Evolutionary conservation across 2,329 filamentous ascomycete genomes (phyloP), one percentile per base, ranked within the genome.

Genomic region (Apiospora pterosperma): DNA sequence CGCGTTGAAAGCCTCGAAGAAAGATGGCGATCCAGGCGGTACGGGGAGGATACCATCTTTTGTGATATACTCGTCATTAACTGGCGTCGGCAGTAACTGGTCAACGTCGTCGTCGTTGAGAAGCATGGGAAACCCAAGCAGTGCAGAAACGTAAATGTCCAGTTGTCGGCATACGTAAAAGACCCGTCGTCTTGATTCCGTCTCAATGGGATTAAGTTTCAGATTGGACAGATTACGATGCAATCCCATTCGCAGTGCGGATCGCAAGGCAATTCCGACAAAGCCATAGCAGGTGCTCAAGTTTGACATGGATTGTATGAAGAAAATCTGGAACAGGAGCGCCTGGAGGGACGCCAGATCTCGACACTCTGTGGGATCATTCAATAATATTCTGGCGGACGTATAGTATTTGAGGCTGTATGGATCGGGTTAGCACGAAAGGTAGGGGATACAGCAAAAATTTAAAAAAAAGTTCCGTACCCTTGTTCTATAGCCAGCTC

Each of bases 201-300:
- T 81, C 71, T 91, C 88, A 64, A 91, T 85, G 2, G 86, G 82
- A 61, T 85, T 84, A 63, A 90, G 84, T 64, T 84, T 84, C 63
- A 86, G 84, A 59, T 90, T 87, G 14, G 88, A 81, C 6, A 95
- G 78, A 66, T 91, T 87, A 62, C 92, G 89, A 75, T 96, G 92
- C 31, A 95, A 80, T 8, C 92, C 92, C 78, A 95, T 89, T 34
- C 91, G 87, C 38, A 95, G 78, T n/a, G 90, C 88, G 7, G 90
- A 90, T 61, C 91, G 86, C 60, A 94, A 80, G 2, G 91, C 92
- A 70, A 95, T 90, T 7, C 92, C 92, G 59, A 95, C 85, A 70
- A 92, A 93, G 0, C 91, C 88, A 76, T 95, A 95, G 74, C 92
- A 95, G 11, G 88, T 90, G 73, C 89, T 92, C 36, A 95, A 79